Conservation (phyloP, 2,329 filamentous ascomycete genomes). For the Microcyclosporella mali region DNA sequence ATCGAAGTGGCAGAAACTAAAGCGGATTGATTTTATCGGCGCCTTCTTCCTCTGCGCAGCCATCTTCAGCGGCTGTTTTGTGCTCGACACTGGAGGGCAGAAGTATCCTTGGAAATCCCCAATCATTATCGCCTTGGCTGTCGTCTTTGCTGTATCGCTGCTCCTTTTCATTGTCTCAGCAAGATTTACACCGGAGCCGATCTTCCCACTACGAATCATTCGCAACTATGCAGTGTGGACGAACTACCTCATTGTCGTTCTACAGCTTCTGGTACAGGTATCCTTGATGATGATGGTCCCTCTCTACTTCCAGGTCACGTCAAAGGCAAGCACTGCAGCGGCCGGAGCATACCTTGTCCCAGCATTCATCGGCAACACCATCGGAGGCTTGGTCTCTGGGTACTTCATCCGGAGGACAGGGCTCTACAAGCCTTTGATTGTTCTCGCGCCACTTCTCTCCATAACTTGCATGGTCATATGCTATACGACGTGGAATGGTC, state of each 20-base stretch:
- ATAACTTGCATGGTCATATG: slow-evolving; percentile 49
- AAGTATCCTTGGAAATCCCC: slow-evolving; percentile 35
- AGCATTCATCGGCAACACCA: slow-evolving; percentile 60
- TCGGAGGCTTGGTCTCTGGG: slow-evolving; percentile 58
- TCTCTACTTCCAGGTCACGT: slow-evolving; percentile 62
- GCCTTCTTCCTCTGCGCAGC: slow-evolving; percentile 41
- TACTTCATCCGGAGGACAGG: slow-evolving; percentile 54
- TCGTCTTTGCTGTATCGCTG: slow-evolving; percentile 8
- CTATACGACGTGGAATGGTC: slow-evolving; percentile 52
- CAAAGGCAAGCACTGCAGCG: slow-evolving; percentile 50
- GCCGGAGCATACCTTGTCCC: slow-evolving; percentile 60
- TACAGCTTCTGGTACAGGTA: slow-evolving; percentile 54
- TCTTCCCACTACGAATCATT: slow-evolving; percentile 54
- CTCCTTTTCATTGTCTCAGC: slow-evolving; percentile 21
- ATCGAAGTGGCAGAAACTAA: slow-evolving; percentile 33
- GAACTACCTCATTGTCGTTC: slow-evolving; percentile 47
- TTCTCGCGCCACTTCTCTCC: slow-evolving; percentile 47
- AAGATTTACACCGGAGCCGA: slow-evolving; percentile 36
- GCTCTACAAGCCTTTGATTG: slow-evolving; percentile 51
- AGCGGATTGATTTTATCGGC: slow-evolving; percentile 55
- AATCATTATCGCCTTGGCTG: slow-evolving; percentile 23
- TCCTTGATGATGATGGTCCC: slow-evolving; percentile 61
- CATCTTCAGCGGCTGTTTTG: slow-evolving; percentile 41
- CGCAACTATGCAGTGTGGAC: slow-evolving; percentile 47
- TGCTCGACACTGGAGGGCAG: slow-evolving; percentile 46